Percentiles rank a stretch among this genome's conserved stretches.
phyloP scores from a whole-genome alignment of 495 filamentous ascomycete genomes.

The Aspergillus hancockii region DNA sequence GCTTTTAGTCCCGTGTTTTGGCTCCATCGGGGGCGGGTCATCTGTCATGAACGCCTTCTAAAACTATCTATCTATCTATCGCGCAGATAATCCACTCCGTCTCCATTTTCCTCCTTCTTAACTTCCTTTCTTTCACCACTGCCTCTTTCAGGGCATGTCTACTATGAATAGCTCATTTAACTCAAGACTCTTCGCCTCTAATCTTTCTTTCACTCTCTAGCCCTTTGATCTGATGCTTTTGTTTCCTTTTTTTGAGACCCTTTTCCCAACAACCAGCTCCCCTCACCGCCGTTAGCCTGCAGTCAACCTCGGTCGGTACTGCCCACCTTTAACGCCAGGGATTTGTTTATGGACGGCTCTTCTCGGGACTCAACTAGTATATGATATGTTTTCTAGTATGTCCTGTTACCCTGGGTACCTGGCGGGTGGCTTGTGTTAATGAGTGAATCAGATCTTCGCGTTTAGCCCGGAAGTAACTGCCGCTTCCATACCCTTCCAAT shows the following conservation, averaged over 20 bases:
- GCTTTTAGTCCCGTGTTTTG: neutral
- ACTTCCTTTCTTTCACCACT: neutral
- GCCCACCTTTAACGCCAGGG: neutral
- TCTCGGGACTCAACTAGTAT: neutral
- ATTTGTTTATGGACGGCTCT: neutral
- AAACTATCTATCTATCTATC: too few relatives aligned
- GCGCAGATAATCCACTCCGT: too few relatives aligned
- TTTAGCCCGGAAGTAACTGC: conserved; percentile 16
- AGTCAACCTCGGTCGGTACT: neutral
- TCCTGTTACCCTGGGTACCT: neutral
- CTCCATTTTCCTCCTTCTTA: neutral
- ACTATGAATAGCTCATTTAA: neutral
- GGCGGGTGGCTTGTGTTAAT: neutral
- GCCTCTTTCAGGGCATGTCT: neutral
- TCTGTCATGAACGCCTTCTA: neutral
- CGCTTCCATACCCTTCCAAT: conserved; percentile 14
- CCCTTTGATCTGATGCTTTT: neutral
- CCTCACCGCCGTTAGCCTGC: neutral
- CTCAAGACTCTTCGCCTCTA: neutral
- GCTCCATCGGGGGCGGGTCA: too few relatives aligned
- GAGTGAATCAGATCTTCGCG: conserved; percentile 5
- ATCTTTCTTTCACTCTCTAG: neutral
- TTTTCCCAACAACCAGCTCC: neutral
- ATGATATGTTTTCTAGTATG: conserved; percentile 1
- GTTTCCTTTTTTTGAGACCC: neutral